A percentile compares a stretch with the other conserved stretches of the same genome.
phyloP scores from a whole-genome alignment of 306 rosid genomes.

The Notholithocarpus densiflorus region DNA sequence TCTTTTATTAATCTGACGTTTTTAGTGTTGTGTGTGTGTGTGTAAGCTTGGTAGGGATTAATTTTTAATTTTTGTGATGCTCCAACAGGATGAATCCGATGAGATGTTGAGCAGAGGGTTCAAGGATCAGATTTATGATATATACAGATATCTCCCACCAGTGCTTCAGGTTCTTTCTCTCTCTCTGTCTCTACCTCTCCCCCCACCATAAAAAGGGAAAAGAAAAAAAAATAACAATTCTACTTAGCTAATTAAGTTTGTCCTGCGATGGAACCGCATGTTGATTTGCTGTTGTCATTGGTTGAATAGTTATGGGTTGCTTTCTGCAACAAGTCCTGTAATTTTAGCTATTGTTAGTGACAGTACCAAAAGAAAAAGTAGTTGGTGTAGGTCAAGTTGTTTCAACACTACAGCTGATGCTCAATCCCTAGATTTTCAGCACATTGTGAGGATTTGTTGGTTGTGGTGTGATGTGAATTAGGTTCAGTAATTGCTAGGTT shows the following conservation, averaged over 20 bases:
- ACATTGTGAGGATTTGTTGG: neutral
- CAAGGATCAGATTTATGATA: slow-evolving; percentile 97
- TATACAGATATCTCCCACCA: slow-evolving; percentile 96
- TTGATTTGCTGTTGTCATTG: neutral
- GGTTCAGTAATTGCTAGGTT: neutral
- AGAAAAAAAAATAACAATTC: too few species aligned
- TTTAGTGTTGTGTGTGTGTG: neutral
- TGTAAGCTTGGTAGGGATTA: neutral
- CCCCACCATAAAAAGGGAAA: neutral
- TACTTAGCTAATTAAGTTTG: neutral
- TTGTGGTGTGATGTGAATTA: neutral
- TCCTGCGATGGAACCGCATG: neutral
- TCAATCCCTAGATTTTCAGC: neutral
- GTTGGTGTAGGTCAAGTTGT: neutral
- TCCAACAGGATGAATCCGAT: slow-evolving; percentile 89
- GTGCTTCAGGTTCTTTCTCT: slow-evolving; percentile 83
- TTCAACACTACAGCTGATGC: neutral
- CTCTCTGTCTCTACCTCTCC: neutral
- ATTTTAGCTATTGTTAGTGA: neutral
- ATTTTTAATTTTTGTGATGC: neutral
- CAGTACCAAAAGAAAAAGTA: neutral
- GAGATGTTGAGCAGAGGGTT: slow-evolving; percentile 99
- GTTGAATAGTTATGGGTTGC: neutral
- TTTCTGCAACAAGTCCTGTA: neutral
- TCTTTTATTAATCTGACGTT: neutral